Base-by-base conservation (phyloP, 441 rosid genomes). In the Arabidopsis hybrid region DNA sequence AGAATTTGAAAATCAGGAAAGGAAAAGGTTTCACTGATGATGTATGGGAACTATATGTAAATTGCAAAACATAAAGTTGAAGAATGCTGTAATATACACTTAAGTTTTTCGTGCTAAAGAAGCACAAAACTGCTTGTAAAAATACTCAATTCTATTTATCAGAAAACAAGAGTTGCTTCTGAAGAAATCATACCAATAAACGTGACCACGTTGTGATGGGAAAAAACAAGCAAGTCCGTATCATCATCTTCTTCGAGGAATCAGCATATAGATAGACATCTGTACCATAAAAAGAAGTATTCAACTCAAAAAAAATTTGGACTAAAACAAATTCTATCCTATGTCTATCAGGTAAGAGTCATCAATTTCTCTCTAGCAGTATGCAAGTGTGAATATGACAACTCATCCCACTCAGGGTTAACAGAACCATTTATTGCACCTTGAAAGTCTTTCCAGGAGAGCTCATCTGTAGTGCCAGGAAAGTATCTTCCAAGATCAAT, bases 221-320 rank as follows among this genome's bases (percentile, higher is more conserved):
- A 60, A 95, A 95, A 85, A 90, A 92, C 80, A 95, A 84, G 89
- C 94, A 92, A 79, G 84, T 88, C 80, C 97, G 83, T 64, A 88
- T 86, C 79, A 69, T 83, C 97, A 91, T 88, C 88, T 81, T 87
- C 80, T 86, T 87, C n/a, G 72, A 81, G 60, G 87, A 81, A 83
- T 85, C 91, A 69, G 93, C 97, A 97, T 97, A 91, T 55, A 81
- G 87, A 82, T 88, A 91, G 49, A 94, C 93, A 80, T 90, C 97
- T 94, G 83, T 65, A 69, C 63, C 52, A 68, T 46, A 56, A 67
- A 79, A 67, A 64, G n/a, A 13, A 62, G 55, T 2, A 50, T 40
- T 39, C 5, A 60, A 39, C 55, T 39, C 5, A 21, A 1, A 56
- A 63, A 7, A 49, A 42, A 3, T n/a, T 49, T 6, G 46, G 39